Evolutionary conservation across 2,329 filamentous ascomycete species (phyloP).

Genomic region (Diaporthe longicolla): DNA sequence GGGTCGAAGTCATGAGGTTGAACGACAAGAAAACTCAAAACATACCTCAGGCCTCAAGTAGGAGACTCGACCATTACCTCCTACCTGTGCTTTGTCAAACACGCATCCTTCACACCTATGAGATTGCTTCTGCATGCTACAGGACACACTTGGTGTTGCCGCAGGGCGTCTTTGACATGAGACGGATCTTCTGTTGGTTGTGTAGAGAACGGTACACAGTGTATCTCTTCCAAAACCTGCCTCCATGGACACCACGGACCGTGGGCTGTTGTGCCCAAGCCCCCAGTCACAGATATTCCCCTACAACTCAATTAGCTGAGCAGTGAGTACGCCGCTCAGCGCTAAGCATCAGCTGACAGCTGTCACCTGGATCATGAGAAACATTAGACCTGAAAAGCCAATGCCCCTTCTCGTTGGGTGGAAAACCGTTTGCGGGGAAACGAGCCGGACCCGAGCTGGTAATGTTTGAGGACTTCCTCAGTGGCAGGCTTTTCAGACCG

Average conservation of each 20-base stretch:
- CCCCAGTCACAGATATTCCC: neutral
- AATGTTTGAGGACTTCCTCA: neutral
- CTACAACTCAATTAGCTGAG: neutral
- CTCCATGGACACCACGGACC: neutral
- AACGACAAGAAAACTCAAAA: constrained; percentile 7
- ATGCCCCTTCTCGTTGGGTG: neutral
- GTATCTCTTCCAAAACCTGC: constrained; percentile 13
- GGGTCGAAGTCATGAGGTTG: neutral
- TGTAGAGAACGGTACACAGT: neutral
- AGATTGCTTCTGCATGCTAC: neutral
- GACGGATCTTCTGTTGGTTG: neutral
- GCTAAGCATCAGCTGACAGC: constrained; percentile 39
- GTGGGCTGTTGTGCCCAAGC: constrained; percentile 1
- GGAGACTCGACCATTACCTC: neutral
- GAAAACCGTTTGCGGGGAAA: constrained; percentile 19
- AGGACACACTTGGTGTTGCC: neutral
- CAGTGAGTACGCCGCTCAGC: constrained; percentile 22
- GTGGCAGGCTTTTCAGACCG: neutral
- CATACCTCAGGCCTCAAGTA: neutral
- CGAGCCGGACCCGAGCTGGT: constrained; percentile 1
- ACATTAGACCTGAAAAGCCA: constrained; percentile 9
- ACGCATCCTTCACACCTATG: neutral
- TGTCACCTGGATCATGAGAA: constrained; percentile 23
- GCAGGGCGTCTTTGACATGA: constrained; percentile 4
- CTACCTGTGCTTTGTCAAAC: neutral